Conservation (phyloP, 768 basidiomycete genomes). For the Tulasnella calospora region DNA sequence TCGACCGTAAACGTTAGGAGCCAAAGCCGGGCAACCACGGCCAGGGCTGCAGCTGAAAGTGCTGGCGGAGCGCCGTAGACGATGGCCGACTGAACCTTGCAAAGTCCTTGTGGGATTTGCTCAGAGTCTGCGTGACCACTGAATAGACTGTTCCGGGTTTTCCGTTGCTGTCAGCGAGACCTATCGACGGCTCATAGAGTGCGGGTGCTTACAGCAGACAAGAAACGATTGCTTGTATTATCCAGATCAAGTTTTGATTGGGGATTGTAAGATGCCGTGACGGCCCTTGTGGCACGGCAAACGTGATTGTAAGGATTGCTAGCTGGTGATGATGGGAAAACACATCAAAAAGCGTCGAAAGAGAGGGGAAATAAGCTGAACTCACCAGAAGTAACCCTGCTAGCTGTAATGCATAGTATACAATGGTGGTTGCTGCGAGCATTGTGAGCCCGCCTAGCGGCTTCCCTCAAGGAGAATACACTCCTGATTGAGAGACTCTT, state of each 20-base stretch:
- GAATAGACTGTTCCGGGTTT: constrained; percentile 10
- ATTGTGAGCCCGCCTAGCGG: constrained; percentile 8
- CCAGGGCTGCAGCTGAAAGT: constrained; percentile 8
- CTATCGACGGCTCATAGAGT: not conserved
- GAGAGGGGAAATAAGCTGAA: not conserved
- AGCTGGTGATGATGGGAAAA: not conserved
- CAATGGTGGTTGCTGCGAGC: constrained; percentile 6
- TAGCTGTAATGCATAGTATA: constrained; percentile 8
- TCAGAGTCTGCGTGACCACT: not conserved
- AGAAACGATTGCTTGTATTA: not conserved
- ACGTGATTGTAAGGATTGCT: constrained; percentile 14
- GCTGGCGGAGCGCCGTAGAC: constrained; percentile 17
- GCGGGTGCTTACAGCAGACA: constrained; percentile 9
- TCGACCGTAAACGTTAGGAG: constrained; percentile 12
- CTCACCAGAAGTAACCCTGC: constrained; percentile 2
- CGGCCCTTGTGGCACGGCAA: constrained; percentile 3
- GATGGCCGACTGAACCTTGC: constrained; percentile 20
- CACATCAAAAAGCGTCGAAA: not conserved
- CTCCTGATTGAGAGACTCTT: not conserved
- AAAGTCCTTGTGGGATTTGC: not conserved
- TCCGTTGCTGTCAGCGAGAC: not conserved
- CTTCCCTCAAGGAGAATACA: not conserved
- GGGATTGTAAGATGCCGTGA: constrained; percentile 14
- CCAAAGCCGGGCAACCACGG: constrained; percentile 19
- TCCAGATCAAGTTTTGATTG: constrained; percentile 12